A percentile compares a stretch with the other conserved stretches of the same genome.
These are phyloP conservation scores for Yarrowia porcina DNA, from an alignment of 805 yeast species.

Conservation along the genomic window DNA sequence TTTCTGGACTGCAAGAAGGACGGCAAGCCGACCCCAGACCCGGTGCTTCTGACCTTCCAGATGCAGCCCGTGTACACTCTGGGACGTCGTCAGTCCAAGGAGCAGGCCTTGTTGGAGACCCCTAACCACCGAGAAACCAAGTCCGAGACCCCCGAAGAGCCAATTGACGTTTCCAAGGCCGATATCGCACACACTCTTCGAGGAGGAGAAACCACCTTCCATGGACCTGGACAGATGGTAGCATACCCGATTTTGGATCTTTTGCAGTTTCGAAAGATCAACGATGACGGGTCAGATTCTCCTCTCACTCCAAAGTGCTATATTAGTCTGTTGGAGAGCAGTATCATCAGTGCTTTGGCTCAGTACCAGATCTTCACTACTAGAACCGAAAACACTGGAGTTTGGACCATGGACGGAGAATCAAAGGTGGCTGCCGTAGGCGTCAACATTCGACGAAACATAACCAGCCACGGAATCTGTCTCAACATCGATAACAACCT, in stretches of 20 bases:
- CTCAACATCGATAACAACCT: constrained; percentile 75
- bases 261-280: constrained; percentile 45
- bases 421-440: constrained; percentile 85
- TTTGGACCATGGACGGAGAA: constrained; percentile 60
- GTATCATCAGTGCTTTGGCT: constrained; percentile 50
- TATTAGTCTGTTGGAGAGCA: constrained; percentile 58
- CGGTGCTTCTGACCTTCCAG: constrained; percentile 76
- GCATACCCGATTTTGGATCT: constrained; percentile 77
- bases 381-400: constrained; percentile 76
- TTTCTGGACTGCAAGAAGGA: constrained; percentile 25
- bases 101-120: constrained; percentile 30
- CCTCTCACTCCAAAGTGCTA: constrained; percentile 48
- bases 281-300: constrained; percentile 29
- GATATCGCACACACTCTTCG: constrained; percentile 70
- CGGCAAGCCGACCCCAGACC: constrained; percentile 39
- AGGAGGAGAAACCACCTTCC: constrained; percentile 97
- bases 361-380: constrained; percentile 45
- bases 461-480: constrained; percentile 88
- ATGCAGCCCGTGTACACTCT: constrained; percentile 86
- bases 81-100: constrained; percentile 74
- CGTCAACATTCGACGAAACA: constrained; percentile 73
- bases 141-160: constrained; percentile 33
- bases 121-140: constrained; percentile 37
- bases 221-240: constrained; percentile 93
- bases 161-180: constrained; percentile 42